Percentiles rank a stretch among this genome's conserved stretches.
phyloP scores from a whole-genome alignment of 352 stramenopile species.

The Pythium insidiosum region DNA sequence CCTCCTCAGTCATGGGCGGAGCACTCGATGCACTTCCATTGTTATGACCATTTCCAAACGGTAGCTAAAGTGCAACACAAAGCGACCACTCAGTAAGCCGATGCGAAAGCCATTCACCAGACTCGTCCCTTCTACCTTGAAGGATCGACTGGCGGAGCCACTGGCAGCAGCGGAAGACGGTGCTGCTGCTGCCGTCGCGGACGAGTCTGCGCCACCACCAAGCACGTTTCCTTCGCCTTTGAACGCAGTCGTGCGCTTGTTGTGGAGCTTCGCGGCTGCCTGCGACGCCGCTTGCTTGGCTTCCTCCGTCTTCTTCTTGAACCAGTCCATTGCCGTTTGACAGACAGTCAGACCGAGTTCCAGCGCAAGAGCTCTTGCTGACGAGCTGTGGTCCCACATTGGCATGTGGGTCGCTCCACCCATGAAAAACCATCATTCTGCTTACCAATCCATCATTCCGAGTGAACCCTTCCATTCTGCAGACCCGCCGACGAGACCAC shows the following conservation, averaged over 20 bases:
- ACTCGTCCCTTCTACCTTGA: no score
- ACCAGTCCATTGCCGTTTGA: slow-evolving; percentile 46
- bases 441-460: no score
- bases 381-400: no score
- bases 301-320: slow-evolving; percentile 80
- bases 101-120: no score
- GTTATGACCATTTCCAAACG: neutral
- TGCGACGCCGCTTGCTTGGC: slow-evolving; percentile 45
- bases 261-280: slow-evolving; percentile 57
- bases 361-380: no score
- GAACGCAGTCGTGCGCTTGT: slow-evolving; percentile 56
- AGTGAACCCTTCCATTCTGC: slow-evolving; percentile 10
- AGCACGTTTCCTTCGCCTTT: slow-evolving; percentile 61
- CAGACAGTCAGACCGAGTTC: no score
- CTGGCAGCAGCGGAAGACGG: no score
- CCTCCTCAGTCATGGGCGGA: slow-evolving; percentile 34
- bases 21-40: slow-evolving; percentile 18
- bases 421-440: no score
- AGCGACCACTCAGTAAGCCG: no score
- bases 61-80: no score
- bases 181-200: slow-evolving; percentile 7
- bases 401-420: no score
- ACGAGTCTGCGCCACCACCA: slow-evolving; percentile 16
- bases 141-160: no score
- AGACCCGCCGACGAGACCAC: neutral